Conservation (phyloP, 345 rosid species). For the Clausena lansium region DNA sequence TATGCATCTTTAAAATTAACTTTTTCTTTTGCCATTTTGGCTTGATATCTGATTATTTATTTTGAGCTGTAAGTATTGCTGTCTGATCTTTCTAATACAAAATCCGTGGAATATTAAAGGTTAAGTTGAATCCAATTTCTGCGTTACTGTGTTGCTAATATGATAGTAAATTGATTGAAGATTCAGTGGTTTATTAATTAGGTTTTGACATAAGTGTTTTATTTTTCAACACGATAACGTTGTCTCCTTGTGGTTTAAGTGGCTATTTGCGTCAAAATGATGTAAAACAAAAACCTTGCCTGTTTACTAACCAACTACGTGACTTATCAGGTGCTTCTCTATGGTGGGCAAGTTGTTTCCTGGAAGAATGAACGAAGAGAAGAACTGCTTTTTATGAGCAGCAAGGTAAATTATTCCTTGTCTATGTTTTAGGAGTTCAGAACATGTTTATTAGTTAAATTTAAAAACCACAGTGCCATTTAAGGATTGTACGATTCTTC, state of each 20-base stretch:
- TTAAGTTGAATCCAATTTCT: not conserved
- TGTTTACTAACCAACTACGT: conserved; percentile 5
- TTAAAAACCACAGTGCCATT: not conserved
- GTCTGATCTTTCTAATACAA: not conserved
- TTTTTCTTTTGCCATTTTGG: not conserved
- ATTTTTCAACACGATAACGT: not conserved
- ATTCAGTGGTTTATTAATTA: not conserved
- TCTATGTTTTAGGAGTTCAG: not conserved
- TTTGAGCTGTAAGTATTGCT: not conserved
- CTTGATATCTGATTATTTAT: not conserved
- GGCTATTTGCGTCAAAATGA: not conserved
- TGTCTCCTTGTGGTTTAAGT: not conserved
- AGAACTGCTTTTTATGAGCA: conserved; percentile 81
- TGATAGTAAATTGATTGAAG: not conserved
- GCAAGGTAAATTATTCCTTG: conserved; percentile 49
- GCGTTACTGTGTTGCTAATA: conserved; percentile 6
- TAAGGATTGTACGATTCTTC: not conserved
- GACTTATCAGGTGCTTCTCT: conserved; percentile 67
- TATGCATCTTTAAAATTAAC: not conserved
- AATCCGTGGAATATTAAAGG: not conserved
- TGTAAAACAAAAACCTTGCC: not conserved
- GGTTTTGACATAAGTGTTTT: not conserved
- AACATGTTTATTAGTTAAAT: not conserved
- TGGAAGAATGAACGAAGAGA: conserved; percentile 92
- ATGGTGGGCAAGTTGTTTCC: conserved; percentile 90